Conservation (phyloP, 2,329 filamentous ascomycete species). For the Penicillium psychrosexuale region DNA sequence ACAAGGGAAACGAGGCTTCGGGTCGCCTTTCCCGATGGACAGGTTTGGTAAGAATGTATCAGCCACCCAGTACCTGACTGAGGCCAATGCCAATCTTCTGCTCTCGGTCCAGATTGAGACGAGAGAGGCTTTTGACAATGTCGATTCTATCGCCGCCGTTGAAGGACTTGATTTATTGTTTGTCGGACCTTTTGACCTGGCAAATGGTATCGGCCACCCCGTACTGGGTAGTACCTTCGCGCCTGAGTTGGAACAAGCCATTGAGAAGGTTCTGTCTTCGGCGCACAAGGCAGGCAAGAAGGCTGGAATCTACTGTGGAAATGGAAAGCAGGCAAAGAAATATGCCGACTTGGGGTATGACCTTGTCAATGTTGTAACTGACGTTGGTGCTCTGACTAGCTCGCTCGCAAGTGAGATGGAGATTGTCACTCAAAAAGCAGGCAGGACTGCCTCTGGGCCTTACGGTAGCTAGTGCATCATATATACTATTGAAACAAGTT, state of each 20-base stretch:
- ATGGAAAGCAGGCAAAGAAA: not conserved
- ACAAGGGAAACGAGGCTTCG: not conserved
- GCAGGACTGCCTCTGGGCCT: not conserved
- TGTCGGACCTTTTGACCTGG: not conserved
- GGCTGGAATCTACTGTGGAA: not conserved
- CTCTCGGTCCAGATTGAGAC: not conserved
- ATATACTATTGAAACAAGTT: not conserved
- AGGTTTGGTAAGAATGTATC: not conserved
- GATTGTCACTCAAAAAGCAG: not conserved
- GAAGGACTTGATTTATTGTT: not conserved
- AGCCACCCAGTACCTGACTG: not conserved
- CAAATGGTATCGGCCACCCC: not conserved
- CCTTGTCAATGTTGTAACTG: not conserved
- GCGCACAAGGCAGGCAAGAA: not conserved
- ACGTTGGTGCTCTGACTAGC: not conserved
- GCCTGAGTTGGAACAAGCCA: not conserved
- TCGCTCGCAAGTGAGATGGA: conserved; percentile 2
- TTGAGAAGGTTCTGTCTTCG: not conserved
- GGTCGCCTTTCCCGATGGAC: not conserved
- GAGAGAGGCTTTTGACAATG: not conserved
- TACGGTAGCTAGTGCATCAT: conserved; percentile 1
- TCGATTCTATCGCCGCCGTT: not conserved
- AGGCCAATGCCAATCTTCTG: not conserved
- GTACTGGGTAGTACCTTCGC: not conserved
- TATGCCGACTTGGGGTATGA: not conserved